Percentiles rank a stretch among this genome's conserved stretches.
phyloP scores from a whole-genome alignment of 1,284 basidiomycete genomes.

The Microbotryum intermedium region DNA sequence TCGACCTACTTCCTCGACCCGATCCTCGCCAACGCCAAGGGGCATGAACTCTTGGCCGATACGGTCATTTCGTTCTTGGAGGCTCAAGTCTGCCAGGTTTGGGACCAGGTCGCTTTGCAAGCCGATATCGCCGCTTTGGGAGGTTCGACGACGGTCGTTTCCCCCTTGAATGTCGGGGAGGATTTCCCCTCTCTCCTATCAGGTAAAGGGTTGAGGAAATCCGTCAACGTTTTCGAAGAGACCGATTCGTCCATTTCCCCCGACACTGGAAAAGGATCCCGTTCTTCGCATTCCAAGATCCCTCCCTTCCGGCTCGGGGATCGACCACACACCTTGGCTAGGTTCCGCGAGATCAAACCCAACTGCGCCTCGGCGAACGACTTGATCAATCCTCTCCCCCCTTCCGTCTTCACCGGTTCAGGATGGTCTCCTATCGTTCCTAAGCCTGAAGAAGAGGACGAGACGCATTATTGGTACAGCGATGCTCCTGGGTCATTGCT shows the following conservation, averaged over 20 bases:
- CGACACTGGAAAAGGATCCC: constrained; percentile 16
- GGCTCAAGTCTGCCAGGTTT: constrained; percentile 72
- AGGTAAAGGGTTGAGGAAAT: constrained; percentile 41
- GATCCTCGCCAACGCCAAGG: constrained; percentile 65
- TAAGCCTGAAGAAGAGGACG: constrained; percentile 42
- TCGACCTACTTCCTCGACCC: constrained; percentile 67
- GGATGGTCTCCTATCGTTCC: constrained; percentile 79
- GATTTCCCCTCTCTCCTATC: constrained; percentile 33
- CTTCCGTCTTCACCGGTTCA: constrained; percentile 75
- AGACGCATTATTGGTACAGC: constrained; percentile 79
- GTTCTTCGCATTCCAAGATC: constrained; percentile 44
- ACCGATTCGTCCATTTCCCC: constrained; percentile 27
- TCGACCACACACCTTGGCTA: constrained; percentile 51
- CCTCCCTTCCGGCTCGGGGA: constrained; percentile 66
- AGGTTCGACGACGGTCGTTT: constrained; percentile 19
- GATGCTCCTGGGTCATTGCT: constrained; percentile 65
- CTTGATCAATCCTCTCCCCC: constrained; percentile 83
- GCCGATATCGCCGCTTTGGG: constrained; percentile 39
- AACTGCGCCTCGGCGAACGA: constrained; percentile 89
- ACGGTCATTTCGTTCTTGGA: constrained; percentile 79
- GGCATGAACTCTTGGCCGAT: constrained; percentile 77
- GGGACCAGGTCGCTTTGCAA: constrained; percentile 59
- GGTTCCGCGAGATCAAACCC: constrained; percentile 76
- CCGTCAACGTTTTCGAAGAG: constrained; percentile 35
- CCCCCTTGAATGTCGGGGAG: constrained; percentile 25